Base-by-base conservation (phyloP, 345 rosid genomes). In the Pugionium cornutum region DNA sequence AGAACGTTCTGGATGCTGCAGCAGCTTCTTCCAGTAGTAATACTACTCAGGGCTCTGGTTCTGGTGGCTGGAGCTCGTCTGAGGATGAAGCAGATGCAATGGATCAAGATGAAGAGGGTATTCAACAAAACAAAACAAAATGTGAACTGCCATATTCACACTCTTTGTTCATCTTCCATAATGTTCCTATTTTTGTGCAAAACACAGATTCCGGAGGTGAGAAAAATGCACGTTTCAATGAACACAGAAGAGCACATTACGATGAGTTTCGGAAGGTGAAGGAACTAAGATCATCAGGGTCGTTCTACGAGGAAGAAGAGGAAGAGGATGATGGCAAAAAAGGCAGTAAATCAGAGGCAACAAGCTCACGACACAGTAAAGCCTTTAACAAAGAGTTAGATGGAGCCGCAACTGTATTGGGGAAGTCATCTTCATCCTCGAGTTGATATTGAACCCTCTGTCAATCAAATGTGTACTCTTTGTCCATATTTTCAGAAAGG, bases 101-200 rank as follows among this genome's bases (percentile, higher is more conserved):
- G 70, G 53, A 86, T 84, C 91, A 94, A 86, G 87, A 83, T 52
- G 85, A 80, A 65, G 97, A 83, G 81, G 95, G 91, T 91, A 59
- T 18, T 69, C 30, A 30, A 3, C 31, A 40, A 62, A 62, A 41
- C 50, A 48, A 30, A 70, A 54, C 30, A 39, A 32, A 18, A 18
- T 18, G 18, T 18, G 18, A 18, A 18, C 18, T 18, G 18, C 18
- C 18, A 53, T 2, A 37, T 46, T 18, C 18, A 32, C 32, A 5
- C 29, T 53, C 64, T 2, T 72, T 29, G 34, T 1, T 41, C 35
- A 43, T 18, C 31, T 29, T 18, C 49, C 50, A 26, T 41, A 47
- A 18, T 29, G 27, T 39, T 39, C 34, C 60, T 18, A 18, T 30
- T 7, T 36, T 63, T 48, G 41, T 50, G 9, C 78, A 36, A 66